phyloP scores from a whole-genome alignment of 1,284 basidiomycete species.

The Gymnopus androsaceus region DNA sequence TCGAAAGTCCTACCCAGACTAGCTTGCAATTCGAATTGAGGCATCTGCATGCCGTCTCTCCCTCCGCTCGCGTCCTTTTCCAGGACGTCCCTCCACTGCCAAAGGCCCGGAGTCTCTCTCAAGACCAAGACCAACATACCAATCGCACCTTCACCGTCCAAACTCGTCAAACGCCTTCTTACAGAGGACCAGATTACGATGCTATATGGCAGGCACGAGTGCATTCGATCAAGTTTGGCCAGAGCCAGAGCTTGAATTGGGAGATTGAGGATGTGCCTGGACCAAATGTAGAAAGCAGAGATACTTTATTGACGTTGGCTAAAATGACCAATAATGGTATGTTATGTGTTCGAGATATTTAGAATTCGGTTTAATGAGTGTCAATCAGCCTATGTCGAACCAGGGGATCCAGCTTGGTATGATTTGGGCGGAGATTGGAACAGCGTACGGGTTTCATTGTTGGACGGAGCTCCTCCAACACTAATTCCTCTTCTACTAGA shows the following conservation, averaged over 20 bases:
- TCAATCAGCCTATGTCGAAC: constrained; percentile 82
- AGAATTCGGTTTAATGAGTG: too few species aligned
- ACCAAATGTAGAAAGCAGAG: constrained; percentile 77
- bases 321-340: constrained; percentile 96
- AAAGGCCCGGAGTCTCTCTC: neutral
- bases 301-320: constrained; percentile 81
- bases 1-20: constrained; percentile 27
- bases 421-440: constrained; percentile 70
- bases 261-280: constrained; percentile 58
- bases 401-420: constrained; percentile 74
- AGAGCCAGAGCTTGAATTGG: constrained; percentile 57
- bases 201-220: constrained; percentile 51
- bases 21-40: constrained; percentile 56
- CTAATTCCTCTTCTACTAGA: constrained; percentile 38
- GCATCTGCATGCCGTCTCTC: constrained; percentile 64
- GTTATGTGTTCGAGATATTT: too few species aligned
- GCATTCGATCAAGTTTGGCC: constrained; percentile 49
- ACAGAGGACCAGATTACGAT: constrained; percentile 54
- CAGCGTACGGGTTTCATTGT: constrained; percentile 30
- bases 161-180: constrained; percentile 42
- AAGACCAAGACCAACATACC: neutral
- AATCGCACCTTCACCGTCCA: constrained; percentile 38
- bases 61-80: constrained; percentile 59
- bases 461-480: neutral
- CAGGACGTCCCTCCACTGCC: constrained; percentile 43